Base-by-base conservation (phyloP, 23 red algal genomes). In the Gracilaria vermiculophylla region DNA sequence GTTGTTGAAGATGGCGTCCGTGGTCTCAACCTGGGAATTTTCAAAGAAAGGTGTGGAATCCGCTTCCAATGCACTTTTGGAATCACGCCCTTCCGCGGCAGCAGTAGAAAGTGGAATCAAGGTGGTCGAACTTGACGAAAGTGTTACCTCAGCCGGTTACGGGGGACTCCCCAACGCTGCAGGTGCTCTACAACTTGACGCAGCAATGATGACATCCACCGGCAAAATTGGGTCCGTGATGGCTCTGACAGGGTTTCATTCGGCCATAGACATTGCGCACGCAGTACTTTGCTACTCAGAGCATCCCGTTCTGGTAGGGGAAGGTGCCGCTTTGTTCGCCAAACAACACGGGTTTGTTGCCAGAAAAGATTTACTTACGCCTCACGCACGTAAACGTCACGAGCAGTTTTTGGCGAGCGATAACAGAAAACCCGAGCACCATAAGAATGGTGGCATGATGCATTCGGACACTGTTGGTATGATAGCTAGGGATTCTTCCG, bases 401-500 rank as follows among this genome's bases (percentile, higher is more conserved):
- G 20, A 51, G 17, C 29, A 93, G 45, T 79, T 72, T 82, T 21
- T 50, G 8, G 66, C 36, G 24, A 79, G 80, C 45, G 27, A 53
- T 6, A 69, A n/a, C 29, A 25, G 66, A 16, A 12, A 21, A 27
- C 51, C 54, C 6, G 67, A 39, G 9, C 31, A 23, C 27, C 57
- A 62, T 52, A 53, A 21, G 1, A 64, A 62, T 37, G 50, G 17
- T 48, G 87, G 77, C 1, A 80, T 82, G 91, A 62, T 23, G 25
- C 91, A 87, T 81, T 87, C 86, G 3, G 96, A 98, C 69, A 98
- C 96, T 32, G 92, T 98, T 1, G 96, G 96, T 28, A 78, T 98
- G 69, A 92, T 98, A 40, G 76, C 66, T 33, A 19, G 42, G 9
- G 90, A 92, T 61, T 24, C 61, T n/a, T 52, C 27, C 0, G 89